Evolutionary conservation across 768 basidiomycete genomes (phyloP).

Genomic region (Termitomyces eurrhizus): DNA sequence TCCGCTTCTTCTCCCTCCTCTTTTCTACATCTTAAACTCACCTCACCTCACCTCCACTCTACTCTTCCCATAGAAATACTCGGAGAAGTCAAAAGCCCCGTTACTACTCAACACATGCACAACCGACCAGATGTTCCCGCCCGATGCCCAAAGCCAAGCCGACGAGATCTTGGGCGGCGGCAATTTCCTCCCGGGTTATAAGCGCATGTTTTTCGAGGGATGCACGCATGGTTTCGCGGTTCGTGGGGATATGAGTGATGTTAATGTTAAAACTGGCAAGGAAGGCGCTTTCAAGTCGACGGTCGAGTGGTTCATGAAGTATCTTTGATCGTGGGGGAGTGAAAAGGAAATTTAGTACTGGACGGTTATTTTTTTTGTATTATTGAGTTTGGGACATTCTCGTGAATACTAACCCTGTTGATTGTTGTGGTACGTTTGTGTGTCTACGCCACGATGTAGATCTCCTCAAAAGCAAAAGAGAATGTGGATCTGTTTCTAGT

Average conservation of each 20-base stretch:
- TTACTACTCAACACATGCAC: slow-evolving; percentile 69
- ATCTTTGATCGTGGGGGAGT: neutral
- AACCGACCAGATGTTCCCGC: slow-evolving; percentile 47
- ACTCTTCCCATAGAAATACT: slow-evolving; percentile 39
- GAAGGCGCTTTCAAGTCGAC: slow-evolving; percentile 2
- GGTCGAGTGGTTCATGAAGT: neutral
- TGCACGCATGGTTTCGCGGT: slow-evolving; percentile 39
- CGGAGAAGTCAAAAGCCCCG: slow-evolving; percentile 41
- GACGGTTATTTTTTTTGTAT: too few species aligned
- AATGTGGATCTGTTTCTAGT: too few species aligned
- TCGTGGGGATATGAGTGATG: slow-evolving; percentile 32
- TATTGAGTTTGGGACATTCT: too few species aligned
- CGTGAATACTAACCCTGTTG: too few species aligned
- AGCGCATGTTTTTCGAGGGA: slow-evolving; percentile 32
- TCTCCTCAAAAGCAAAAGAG: too few species aligned
- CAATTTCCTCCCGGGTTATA: slow-evolving; percentile 47
- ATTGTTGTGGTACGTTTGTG: too few species aligned
- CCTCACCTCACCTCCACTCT: neutral
- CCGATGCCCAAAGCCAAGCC: slow-evolving; percentile 37
- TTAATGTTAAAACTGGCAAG: neutral
- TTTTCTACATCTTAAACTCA: neutral
- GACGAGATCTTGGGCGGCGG: slow-evolving; percentile 46
- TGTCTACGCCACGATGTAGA: too few species aligned
- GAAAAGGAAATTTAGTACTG: neutral
- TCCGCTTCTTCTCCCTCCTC: slow-evolving; percentile 15